Percentiles rank a stretch among this genome's conserved stretches.
phyloP scores from a whole-genome alignment of 176 grass and related monocot genomes.

The Musa itinerans region DNA sequence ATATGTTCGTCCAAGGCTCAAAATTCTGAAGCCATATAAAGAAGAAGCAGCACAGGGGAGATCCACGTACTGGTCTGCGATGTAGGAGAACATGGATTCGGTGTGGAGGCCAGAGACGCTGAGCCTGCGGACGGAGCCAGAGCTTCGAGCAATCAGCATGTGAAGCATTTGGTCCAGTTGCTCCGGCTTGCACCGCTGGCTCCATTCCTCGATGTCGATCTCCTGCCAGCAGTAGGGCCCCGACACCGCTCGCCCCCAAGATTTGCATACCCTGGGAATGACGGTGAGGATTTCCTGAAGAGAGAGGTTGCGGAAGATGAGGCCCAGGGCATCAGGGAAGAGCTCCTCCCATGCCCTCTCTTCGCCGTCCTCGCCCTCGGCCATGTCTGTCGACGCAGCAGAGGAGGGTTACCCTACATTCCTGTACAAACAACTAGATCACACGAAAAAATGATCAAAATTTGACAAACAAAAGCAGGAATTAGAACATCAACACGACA shows the following conservation, averaged over 20 bases:
- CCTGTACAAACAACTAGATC: not conserved
- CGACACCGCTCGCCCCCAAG: conserved; percentile 53
- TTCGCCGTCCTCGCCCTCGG: conserved; percentile 34
- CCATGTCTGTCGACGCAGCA: conserved; percentile 29
- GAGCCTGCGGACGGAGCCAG: conserved; percentile 66
- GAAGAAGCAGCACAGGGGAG: not conserved
- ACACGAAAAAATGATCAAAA: not conserved
- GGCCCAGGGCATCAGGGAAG: conserved; percentile 77
- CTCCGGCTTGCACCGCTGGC: conserved; percentile 70
- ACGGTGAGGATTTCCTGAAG: conserved; percentile 73
- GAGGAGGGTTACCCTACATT: not conserved
- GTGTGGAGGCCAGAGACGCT: conserved; percentile 55
- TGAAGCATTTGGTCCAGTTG: conserved; percentile 82
- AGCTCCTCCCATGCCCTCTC: conserved; percentile 76
- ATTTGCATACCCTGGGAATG: conserved; percentile 73
- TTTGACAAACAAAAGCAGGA: not conserved
- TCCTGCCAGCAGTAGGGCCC: conserved; percentile 96
- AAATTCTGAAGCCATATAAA: too few species aligned
- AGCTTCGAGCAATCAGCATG: conserved; percentile 60
- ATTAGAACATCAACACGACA: not conserved
- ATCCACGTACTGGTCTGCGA: conserved; percentile 77
- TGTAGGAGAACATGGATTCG: conserved; percentile 64
- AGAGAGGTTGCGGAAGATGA: conserved; percentile 72
- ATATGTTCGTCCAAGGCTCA: not conserved
- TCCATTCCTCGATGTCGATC: conserved; percentile 97